A percentile compares a stretch with the other conserved stretches of the same genome.
Evolutionary conservation across 306 rosid species (phyloP).

Genomic region (Fragaria vesca): DNA sequence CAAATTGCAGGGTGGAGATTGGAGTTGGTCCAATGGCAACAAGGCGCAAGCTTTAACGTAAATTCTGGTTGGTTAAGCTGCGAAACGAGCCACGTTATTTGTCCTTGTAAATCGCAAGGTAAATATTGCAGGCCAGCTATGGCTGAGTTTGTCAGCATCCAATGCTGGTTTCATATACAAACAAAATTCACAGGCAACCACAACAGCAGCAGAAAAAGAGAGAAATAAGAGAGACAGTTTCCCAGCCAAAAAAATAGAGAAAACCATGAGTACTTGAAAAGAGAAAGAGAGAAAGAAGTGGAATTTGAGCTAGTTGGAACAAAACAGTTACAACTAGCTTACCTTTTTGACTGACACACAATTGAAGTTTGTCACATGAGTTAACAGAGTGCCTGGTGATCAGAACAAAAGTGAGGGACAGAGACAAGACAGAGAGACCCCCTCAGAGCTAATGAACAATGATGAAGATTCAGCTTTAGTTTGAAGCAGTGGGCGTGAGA

Average conservation of each 20-base stretch:
- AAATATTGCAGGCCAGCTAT: conserved; percentile 2
- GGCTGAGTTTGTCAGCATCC: not conserved
- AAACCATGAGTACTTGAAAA: not conserved
- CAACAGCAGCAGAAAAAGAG: not conserved
- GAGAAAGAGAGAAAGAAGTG: not conserved
- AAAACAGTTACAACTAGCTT: not conserved
- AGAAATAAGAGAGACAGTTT: no score
- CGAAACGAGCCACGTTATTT: not conserved
- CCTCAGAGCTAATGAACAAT: not conserved
- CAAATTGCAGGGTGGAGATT: not conserved
- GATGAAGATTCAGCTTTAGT: not conserved
- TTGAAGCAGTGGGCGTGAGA: conserved; percentile 9
- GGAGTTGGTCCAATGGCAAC: not conserved
- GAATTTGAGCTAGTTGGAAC: not conserved
- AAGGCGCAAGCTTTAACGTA: not conserved
- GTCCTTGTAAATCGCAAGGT: not conserved
- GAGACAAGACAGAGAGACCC: not conserved
- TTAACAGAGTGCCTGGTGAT: not conserved
- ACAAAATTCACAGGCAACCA: not conserved
- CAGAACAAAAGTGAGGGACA: not conserved
- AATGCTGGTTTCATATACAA: not conserved
- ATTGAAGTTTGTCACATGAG: conserved; percentile 8
- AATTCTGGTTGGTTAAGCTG: not conserved
- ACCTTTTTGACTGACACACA: conserved; percentile 9
- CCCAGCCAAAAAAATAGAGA: not conserved